Evolutionary conservation across 768 basidiomycete genomes (phyloP), one percentile per base, ranked within the genome.

Genomic region (Pleurotus tuber-regium): DNA sequence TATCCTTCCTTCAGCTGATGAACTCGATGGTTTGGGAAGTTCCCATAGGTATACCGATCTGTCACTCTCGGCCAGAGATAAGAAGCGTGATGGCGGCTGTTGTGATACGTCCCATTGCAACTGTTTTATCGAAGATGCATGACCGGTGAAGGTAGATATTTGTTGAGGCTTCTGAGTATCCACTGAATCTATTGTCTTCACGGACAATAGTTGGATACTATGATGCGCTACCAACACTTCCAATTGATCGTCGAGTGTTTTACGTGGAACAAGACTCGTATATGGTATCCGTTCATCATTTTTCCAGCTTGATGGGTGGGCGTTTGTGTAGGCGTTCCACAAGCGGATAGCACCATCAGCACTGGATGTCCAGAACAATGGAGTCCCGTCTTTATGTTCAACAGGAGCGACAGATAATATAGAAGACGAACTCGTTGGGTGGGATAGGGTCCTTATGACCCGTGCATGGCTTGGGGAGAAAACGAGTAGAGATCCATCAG

Each of bases 1-100:
- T n/a, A 83, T 70, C 56, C 70, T 79, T 26, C 83, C 80, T 58
- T 78, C 73, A 11, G 62, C 57, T 12, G 69, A 65, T 8, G 71
- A 60, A 16, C 28, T 39, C 26, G 53, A 38, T 16, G 21, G 10
- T 33, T 72, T 64, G 30, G 76, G 72, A 18, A 79, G 61, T 52
- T 79, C 73, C 86, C 86, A 88, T 14, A 85, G 64, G 51, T 82
- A 80, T 6, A 84, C 63, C 53, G 81, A 76, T 24, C 84, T 78
- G 62, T 88, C 86, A 5, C 67, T 71, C 60, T 86, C 79, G 10
- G 86, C 86, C 41, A 72, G 69, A 3, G 86, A 83, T 46, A 82
- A 63, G 62, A 88, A 84, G 24, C 73, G 76, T 30, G 67, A 69
- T 7, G 74, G 58, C 43, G 70, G 67, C 24, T 61, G 59, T 53